These are phyloP conservation scores for Saitozyma podzolica DNA, from an alignment of 768 basidiomycete genomes.

Conservation along the genomic window DNA sequence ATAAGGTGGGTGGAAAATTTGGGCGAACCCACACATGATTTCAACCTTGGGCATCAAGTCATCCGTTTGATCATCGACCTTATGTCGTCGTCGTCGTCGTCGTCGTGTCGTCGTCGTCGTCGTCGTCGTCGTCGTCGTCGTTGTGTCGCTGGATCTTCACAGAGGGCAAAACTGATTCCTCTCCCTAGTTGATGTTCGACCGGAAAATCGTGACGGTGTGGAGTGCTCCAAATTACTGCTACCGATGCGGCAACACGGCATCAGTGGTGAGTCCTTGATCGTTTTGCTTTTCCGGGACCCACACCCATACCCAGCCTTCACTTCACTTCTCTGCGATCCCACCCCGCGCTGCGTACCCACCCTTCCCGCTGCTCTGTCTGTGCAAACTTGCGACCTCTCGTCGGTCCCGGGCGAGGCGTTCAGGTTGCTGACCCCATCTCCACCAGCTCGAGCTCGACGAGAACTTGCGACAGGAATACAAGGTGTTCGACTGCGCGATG, in stretches of 20 bases:
- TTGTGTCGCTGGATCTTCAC: too few species aligned
- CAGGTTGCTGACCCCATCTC: constrained; percentile 60
- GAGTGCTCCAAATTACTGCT: constrained; percentile 98
- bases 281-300: constrained; percentile 7
- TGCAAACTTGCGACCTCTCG: too few species aligned
- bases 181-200: constrained; percentile 78
- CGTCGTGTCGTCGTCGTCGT: too few species aligned
- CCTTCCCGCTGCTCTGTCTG: too few species aligned
- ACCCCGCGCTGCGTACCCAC: too few species aligned
- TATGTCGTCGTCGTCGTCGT: too few species aligned
- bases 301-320: too few species aligned
- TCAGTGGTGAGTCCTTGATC: constrained; percentile 15
- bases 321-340: too few species aligned
- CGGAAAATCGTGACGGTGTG: constrained; percentile 92
- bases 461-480: constrained; percentile 88
- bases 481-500: constrained; percentile 84
- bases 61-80: too few species aligned
- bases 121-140: too few species aligned
- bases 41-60: neutral
- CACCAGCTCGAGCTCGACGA: constrained; percentile 93
- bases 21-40: neutral
- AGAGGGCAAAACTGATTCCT: neutral
- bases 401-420: neutral
- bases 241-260: constrained; percentile 64
- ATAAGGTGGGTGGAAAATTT: constrained; percentile 56